These are phyloP conservation scores for Adenanthera pavonina DNA, from an alignment of 306 rosid species.

Conservation along the genomic window DNA sequence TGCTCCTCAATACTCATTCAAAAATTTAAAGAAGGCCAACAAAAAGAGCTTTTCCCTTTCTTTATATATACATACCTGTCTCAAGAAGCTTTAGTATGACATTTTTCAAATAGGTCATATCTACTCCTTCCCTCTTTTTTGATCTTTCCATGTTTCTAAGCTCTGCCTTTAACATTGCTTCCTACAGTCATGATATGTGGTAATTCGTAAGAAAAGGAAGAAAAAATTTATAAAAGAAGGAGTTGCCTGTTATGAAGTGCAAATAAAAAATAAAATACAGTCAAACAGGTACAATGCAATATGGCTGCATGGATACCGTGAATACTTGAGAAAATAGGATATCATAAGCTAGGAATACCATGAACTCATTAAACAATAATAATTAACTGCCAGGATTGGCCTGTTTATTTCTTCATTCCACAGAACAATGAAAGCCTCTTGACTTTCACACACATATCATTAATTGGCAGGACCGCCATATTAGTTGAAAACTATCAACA, in stretches of 20 bases:
- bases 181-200: slow-evolving; percentile 54
- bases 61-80: slow-evolving; percentile 63
- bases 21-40: slow-evolving; percentile 29
- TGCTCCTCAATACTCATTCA: not conserved
- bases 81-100: slow-evolving; percentile 95
- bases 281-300: not conserved
- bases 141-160: slow-evolving; percentile 82
- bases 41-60: slow-evolving; percentile 22
- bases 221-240: not conserved
- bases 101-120: slow-evolving; percentile 93
- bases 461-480: not conserved
- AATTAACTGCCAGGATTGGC: not conserved
- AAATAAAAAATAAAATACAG: not conserved
- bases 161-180: slow-evolving; percentile 82
- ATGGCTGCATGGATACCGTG: not conserved
- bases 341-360: not conserved
- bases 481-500: not conserved
- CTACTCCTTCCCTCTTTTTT: slow-evolving; percentile 95
- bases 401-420: not conserved
- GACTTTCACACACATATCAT: not conserved
- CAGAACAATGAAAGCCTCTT: slow-evolving; percentile 10
- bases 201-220: slow-evolving; percentile 17
- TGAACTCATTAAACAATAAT: not conserved
- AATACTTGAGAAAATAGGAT: not conserved
- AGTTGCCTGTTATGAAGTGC: not conserved